Evolutionary conservation across 768 basidiomycete genomes (phyloP).

Genomic region (Phanerodontia chrysosporium): DNA sequence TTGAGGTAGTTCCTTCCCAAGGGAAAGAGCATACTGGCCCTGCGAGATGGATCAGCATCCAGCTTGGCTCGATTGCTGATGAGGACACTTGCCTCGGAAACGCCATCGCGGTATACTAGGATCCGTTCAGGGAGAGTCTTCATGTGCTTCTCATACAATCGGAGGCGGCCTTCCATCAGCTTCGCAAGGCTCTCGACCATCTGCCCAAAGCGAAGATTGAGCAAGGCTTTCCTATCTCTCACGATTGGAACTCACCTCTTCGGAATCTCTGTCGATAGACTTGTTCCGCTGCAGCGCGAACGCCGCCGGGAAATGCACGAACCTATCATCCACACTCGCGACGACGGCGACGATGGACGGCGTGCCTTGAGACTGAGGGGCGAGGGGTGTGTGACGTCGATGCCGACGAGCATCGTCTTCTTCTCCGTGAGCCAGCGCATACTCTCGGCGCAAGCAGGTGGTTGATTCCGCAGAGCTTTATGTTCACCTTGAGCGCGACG

Average conservation of each 20-base stretch:
- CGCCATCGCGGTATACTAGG: slow-evolving; percentile 75
- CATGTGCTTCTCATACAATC: slow-evolving; percentile 47
- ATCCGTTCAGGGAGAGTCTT: slow-evolving; percentile 61
- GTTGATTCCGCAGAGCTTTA: slow-evolving; percentile 79
- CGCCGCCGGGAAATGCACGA: slow-evolving; percentile 77
- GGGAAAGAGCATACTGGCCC: slow-evolving; percentile 70
- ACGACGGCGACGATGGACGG: slow-evolving; percentile 85
- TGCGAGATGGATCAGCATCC: slow-evolving; percentile 20
- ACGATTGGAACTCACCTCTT: slow-evolving; percentile 36
- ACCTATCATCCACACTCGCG: slow-evolving; percentile 63
- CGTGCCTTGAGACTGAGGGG: slow-evolving; percentile 59
- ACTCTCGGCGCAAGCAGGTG: slow-evolving; percentile 54
- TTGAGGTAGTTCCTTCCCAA: slow-evolving; percentile 56
- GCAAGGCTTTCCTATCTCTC: too few species aligned
- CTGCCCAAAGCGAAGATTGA: too few species aligned
- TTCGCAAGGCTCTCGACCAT: slow-evolving; percentile 62
- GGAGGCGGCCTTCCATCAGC: slow-evolving; percentile 72
- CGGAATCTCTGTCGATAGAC: slow-evolving; percentile 33
- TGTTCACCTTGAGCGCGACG: slow-evolving; percentile 77
- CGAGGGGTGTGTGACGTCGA: slow-evolving; percentile 80
- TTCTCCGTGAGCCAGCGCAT: slow-evolving; percentile 63
- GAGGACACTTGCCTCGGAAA: slow-evolving; percentile 57
- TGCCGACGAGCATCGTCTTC: slow-evolving; percentile 81
- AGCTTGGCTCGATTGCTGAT: not conserved
- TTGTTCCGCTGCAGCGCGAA: slow-evolving; percentile 55